Evolutionary conservation across 2,329 filamentous ascomycete species (phyloP).

Genomic region (Triangularia verruculosa): DNA sequence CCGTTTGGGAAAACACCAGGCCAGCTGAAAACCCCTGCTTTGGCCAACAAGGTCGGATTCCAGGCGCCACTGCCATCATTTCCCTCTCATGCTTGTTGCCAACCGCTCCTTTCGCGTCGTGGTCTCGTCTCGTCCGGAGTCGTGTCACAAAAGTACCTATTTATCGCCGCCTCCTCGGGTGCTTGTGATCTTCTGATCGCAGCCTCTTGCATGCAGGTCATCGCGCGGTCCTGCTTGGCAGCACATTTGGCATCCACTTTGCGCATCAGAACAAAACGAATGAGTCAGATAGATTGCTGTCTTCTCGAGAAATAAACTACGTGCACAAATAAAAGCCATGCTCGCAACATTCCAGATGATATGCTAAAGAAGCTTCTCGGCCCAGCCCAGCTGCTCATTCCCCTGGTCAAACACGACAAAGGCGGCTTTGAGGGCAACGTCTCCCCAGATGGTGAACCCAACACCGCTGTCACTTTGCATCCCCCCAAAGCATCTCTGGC

Average conservation of each 20-base stretch:
- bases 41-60: background rate
- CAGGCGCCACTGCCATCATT: constrained; percentile 8
- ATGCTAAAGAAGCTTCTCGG: constrained; percentile 11
- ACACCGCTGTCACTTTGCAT: constrained; percentile 46
- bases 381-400: constrained; percentile 22
- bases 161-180: background rate
- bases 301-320: background rate
- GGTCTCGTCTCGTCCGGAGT: background rate
- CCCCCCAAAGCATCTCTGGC: constrained; percentile 59
- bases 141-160: background rate
- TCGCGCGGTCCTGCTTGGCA: background rate
- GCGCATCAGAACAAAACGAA: no score
- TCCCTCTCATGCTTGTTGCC: background rate
- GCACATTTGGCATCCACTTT: background rate
- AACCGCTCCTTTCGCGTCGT: background rate
- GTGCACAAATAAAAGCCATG: background rate
- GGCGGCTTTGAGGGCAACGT: constrained; percentile 26
- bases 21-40: constrained; percentile 9
- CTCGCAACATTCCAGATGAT: background rate
- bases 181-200: background rate
- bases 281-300: no score
- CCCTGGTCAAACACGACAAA: constrained; percentile 28
- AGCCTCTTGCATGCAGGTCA: background rate
- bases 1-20: constrained; percentile 2
- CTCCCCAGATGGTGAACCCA: constrained; percentile 27